Evolutionary conservation across 495 filamentous ascomycete genomes (phyloP), one percentile per base, ranked within the genome.

Genomic region (Astrothelium macrocarpum): DNA sequence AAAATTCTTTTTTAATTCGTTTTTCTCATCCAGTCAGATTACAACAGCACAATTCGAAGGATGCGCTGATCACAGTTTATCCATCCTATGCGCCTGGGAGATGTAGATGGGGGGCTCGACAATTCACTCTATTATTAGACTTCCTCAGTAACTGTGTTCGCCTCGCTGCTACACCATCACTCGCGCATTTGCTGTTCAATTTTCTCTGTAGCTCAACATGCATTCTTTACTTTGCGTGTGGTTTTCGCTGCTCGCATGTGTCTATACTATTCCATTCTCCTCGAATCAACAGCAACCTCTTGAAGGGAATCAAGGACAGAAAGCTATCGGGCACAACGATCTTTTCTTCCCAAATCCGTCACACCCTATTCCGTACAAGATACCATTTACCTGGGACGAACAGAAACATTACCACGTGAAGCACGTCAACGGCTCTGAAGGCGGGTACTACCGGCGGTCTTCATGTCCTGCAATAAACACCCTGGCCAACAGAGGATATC

Each of bases 391-490:
- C n/a, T 49, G 43, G 43, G 43, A 49, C 43, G 43, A 49, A 18
- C 43, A 49, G 43, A 18, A 49, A 49, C 43, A 49, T 20, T 49
- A 49, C 43, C 43, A 49, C 43, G 43, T 49, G 43, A 49, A 49
- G 43, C 43, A 49, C 43, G 43, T 49, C 43, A 49, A 49, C 43
- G 43, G 43, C 43, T 49, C 43, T 49, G 43, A 49, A 49, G 43
- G 18, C 45, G 61, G 61, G 34, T 29, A 25, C 28, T 63, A 63
- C 61, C 36, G 45, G 9, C 61, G 61, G 20, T 53, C 61, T 36
- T 63, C 61, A 56, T 63, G 61, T 56, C 61, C 61, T 14, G 61
- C 61, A 18, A 16, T 63, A 31, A 63, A 63, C 26, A 56, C 45
- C 18, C 45, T 63, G 36, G 61, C 61, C 45, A 63, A 63, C 53